Evolutionary conservation across 148 eudicot genomes (phyloP).

Genomic region (Oxyria digyna): DNA sequence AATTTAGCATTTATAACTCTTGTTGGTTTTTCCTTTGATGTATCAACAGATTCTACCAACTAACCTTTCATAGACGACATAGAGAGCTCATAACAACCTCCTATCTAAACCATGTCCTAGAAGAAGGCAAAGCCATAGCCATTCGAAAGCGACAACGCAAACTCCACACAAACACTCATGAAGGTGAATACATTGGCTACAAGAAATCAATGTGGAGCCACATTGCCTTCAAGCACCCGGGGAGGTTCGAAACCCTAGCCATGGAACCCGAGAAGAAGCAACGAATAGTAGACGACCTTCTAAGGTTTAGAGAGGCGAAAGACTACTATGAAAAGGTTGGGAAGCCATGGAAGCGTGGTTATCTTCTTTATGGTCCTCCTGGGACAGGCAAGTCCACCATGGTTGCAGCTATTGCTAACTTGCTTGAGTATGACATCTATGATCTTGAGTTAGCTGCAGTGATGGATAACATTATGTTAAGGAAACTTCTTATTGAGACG

Average conservation of each 20-base stretch:
- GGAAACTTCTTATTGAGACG: conserved; percentile 10
- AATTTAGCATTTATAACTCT: too few species aligned
- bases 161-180: conserved; percentile 7
- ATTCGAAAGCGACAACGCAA: neutral
- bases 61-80: conserved; percentile 7
- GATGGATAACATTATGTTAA: conserved; percentile 3
- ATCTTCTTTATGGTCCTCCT: conserved; percentile 8
- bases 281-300: neutral
- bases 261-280: conserved; percentile 9
- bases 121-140: conserved; percentile 8
- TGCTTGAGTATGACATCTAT: conserved; percentile 10
- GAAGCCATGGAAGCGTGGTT: conserved; percentile 12
- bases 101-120: conserved; percentile 8
- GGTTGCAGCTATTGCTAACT: conserved; percentile 11
- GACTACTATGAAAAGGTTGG: conserved; percentile 11
- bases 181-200: neutral
- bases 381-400: conserved; percentile 14
- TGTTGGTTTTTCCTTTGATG: too few species aligned
- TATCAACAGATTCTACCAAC: conserved; percentile 1
- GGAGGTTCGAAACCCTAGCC: conserved; percentile 4
- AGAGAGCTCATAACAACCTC: neutral
- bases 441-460: conserved; percentile 7
- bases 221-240: conserved; percentile 10
- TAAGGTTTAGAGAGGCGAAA: conserved; percentile 1
- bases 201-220: conserved; percentile 6